Percentiles rank a stretch among this genome's conserved stretches.
phyloP scores from a whole-genome alignment of 805 yeast genomes.

The Ogataea ramenticola region DNA sequence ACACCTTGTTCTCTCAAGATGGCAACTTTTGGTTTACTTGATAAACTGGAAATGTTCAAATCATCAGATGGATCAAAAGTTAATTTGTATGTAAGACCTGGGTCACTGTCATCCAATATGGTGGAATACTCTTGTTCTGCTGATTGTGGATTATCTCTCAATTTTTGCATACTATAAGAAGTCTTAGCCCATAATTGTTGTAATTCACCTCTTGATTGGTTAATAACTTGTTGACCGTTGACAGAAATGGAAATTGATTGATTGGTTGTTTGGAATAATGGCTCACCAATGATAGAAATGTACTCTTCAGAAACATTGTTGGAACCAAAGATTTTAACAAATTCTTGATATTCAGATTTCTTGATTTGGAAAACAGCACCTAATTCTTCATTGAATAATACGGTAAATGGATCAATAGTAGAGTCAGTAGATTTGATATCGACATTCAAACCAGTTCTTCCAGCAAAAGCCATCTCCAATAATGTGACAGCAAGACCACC shows the following conservation, averaged over 20 bases:
- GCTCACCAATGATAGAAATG: constrained; percentile 63
- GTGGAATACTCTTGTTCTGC: constrained; percentile 80
- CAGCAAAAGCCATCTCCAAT: constrained; percentile 95
- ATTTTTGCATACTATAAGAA: constrained; percentile 80
- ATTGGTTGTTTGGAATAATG: constrained; percentile 43
- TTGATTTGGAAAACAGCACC: constrained; percentile 93
- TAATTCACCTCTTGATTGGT: constrained; percentile 56
- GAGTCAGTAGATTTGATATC: constrained; percentile 28
- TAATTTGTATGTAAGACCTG: constrained; percentile 80
- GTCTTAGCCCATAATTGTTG: constrained; percentile 85
- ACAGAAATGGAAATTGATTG: constrained; percentile 39
- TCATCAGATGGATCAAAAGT: constrained; percentile 57
- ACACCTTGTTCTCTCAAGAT: constrained; percentile 98
- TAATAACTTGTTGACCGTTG: constrained; percentile 40
- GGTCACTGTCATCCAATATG: constrained; percentile 75
- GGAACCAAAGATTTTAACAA: constrained; percentile 45
- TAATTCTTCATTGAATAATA: constrained; percentile 84
- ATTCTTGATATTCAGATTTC: constrained; percentile 42
- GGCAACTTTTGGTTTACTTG: constrained; percentile 78
- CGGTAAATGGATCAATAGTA: constrained; percentile 35
- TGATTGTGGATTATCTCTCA: constrained; percentile 89
- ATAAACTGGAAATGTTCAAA: constrained; percentile 29
- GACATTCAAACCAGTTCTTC: constrained; percentile 75
- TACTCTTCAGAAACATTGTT: constrained; percentile 49
- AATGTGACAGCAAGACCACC: constrained; percentile 89